Evolutionary conservation across 805 yeast genomes (phyloP).

Genomic region (Tetrapisispora pingtungensis): DNA sequence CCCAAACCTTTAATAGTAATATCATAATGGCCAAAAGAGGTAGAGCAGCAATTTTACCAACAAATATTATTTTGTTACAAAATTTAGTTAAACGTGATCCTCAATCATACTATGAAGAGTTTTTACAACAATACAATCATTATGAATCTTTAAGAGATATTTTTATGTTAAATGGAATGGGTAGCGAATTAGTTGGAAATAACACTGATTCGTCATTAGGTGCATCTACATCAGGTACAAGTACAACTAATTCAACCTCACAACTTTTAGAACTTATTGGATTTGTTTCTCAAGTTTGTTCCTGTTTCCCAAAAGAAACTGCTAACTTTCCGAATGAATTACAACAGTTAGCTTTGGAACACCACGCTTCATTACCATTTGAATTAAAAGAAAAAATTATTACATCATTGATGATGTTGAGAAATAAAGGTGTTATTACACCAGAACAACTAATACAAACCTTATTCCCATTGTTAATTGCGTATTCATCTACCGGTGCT

Average conservation of each 20-base stretch:
- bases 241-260: slow-evolving; percentile 14
- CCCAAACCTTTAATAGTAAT: neutral
- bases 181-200: slow-evolving; percentile 29
- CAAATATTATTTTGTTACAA: slow-evolving; percentile 83
- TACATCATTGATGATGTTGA: slow-evolving; percentile 78
- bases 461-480: slow-evolving; percentile 69
- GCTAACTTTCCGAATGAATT: slow-evolving; percentile 75
- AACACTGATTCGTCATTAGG: slow-evolving; percentile 15
- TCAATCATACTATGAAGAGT: slow-evolving; percentile 87
- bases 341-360: slow-evolving; percentile 52
- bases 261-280: slow-evolving; percentile 80
- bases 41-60: slow-evolving; percentile 89
- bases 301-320: slow-evolving; percentile 85
- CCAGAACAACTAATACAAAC: slow-evolving; percentile 79
- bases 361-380: slow-evolving; percentile 74
- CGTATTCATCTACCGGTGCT: slow-evolving; percentile 45
- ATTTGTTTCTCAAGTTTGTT: slow-evolving; percentile 84
- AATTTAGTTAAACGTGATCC: slow-evolving; percentile 92
- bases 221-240: slow-evolving; percentile 17
- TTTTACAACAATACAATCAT: slow-evolving; percentile 83
- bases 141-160: slow-evolving; percentile 86
- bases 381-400: slow-evolving; percentile 86
- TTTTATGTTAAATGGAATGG: slow-evolving; percentile 48
- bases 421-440: slow-evolving; percentile 71
- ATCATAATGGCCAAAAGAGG: slow-evolving; percentile 66